phyloP scores from a whole-genome alignment of 345 rosid genomes.

The Draba incana region DNA sequence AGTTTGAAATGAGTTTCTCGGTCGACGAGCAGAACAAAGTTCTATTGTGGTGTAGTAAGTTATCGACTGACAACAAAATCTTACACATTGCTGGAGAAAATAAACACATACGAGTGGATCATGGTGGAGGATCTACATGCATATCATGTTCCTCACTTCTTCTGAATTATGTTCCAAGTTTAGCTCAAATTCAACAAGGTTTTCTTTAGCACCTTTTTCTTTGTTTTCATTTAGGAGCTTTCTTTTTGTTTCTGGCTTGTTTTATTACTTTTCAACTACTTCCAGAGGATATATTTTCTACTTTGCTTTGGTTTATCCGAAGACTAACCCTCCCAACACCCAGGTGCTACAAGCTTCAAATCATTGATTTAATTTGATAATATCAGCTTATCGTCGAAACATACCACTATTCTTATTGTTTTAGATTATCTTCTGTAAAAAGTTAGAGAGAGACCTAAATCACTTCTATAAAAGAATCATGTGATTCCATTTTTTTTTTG shows the following conservation, averaged over 20 bases:
- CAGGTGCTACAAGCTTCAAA: too few species aligned
- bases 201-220: background rate
- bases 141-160: background rate
- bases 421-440: too few species aligned
- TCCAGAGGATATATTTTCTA: too few species aligned
- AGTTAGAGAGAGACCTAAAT: too few species aligned
- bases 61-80: background rate
- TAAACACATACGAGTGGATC: background rate
- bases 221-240: background rate
- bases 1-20: background rate
- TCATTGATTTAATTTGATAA: too few species aligned
- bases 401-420: too few species aligned
- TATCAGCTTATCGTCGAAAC: too few species aligned
- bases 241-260: background rate
- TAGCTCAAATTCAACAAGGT: constrained; percentile 1
- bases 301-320: too few species aligned
- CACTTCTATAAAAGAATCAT: too few species aligned
- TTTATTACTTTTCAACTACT: too few species aligned
- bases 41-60: background rate
- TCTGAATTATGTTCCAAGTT: background rate
- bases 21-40: background rate
- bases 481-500: too few species aligned
- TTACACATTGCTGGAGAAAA: background rate
- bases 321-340: too few species aligned
- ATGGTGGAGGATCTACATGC: background rate